Evolutionary conservation across 2,329 filamentous ascomycete species (phyloP).

Genomic region (Cercospora beticola): DNA sequence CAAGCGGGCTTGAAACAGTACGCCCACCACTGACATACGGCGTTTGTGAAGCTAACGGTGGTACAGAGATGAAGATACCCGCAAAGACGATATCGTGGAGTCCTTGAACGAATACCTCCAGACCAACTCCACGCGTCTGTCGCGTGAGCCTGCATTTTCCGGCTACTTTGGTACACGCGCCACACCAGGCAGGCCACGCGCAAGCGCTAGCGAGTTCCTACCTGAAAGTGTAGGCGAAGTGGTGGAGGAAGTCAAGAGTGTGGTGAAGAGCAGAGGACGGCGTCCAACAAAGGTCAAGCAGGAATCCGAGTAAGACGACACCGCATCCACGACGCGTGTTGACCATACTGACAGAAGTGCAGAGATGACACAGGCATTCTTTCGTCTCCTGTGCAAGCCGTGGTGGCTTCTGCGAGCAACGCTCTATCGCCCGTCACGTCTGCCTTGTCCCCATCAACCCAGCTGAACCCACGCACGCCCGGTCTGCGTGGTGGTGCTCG

Average conservation of each 20-base stretch:
- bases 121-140: slow-evolving; percentile 65
- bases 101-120: slow-evolving; percentile 72
- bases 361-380: slow-evolving; percentile 25
- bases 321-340: background rate
- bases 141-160: slow-evolving; percentile 62
- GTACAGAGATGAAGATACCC: slow-evolving; percentile 55
- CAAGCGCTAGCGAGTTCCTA: slow-evolving; percentile 25
- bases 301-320: slow-evolving; percentile 34
- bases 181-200: slow-evolving; percentile 52
- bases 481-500: slow-evolving; percentile 23
- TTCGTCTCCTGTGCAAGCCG: slow-evolving; percentile 23
- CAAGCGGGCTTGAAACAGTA: slow-evolving; percentile 36
- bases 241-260: slow-evolving; percentile 33
- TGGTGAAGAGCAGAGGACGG: slow-evolving; percentile 31
- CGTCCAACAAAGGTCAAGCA: slow-evolving; percentile 39
- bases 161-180: slow-evolving; percentile 68
- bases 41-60: background rate
- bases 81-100: slow-evolving; percentile 76
- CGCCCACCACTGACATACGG: slow-evolving; percentile 1
- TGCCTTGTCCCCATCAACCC: slow-evolving; percentile 23
- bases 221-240: slow-evolving; percentile 28
- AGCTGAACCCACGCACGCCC: slow-evolving; percentile 33
- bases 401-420: slow-evolving; percentile 17
- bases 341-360: slow-evolving; percentile 3
- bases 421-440: slow-evolving; percentile 21